A percentile compares a stretch with the other conserved stretches of the same genome.
phyloP scores from a whole-genome alignment of 73 alveolate species.

The Paraurostyla sp. region DNA sequence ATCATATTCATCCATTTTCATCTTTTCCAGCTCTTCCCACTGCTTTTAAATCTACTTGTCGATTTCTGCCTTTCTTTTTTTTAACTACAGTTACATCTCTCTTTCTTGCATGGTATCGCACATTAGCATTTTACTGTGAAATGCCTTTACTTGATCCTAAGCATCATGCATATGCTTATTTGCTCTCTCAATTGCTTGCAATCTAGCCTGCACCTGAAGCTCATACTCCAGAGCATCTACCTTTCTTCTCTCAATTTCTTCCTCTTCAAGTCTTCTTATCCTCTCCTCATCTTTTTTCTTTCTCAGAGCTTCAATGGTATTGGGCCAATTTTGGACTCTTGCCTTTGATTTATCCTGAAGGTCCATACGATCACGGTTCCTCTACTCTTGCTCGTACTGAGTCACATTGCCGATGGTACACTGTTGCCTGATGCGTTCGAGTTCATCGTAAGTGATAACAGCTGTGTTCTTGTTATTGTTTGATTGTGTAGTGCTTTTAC shows the following conservation, averaged over 20 bases:
- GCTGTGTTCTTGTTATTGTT: slow-evolving; percentile 36
- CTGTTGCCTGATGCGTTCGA: slow-evolving; percentile 15
- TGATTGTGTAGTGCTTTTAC: neutral
- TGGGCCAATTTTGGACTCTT: slow-evolving; percentile 86
- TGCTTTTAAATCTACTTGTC: slow-evolving; percentile 83
- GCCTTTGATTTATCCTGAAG: slow-evolving; percentile 84
- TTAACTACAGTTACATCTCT: slow-evolving; percentile 83
- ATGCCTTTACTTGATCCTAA: slow-evolving; percentile 93
- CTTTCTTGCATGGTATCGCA: slow-evolving; percentile 92
- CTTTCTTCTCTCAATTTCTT: slow-evolving; percentile 88
- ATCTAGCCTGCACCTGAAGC: slow-evolving; percentile 82
- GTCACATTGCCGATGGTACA: slow-evolving; percentile 16
- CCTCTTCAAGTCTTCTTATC: slow-evolving; percentile 86
- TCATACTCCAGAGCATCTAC: slow-evolving; percentile 93
- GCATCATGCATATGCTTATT: slow-evolving; percentile 86
- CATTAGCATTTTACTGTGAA: slow-evolving; percentile 88
- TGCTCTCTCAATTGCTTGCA: slow-evolving; percentile 87
- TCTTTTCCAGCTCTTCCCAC: slow-evolving; percentile 83
- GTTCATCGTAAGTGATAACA: slow-evolving; percentile 43
- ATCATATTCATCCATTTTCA: slow-evolving; percentile 85
- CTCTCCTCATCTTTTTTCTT: slow-evolving; percentile 90
- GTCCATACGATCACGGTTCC: slow-evolving; percentile 34
- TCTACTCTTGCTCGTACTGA: slow-evolving; percentile 20
- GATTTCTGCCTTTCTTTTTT: slow-evolving; percentile 78
- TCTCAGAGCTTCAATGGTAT: slow-evolving; percentile 84